Percentiles rank a stretch among this genome's conserved stretches.
phyloP scores from a whole-genome alignment of 1,284 basidiomycete species.

The Ceratobasidium sp. region DNA sequence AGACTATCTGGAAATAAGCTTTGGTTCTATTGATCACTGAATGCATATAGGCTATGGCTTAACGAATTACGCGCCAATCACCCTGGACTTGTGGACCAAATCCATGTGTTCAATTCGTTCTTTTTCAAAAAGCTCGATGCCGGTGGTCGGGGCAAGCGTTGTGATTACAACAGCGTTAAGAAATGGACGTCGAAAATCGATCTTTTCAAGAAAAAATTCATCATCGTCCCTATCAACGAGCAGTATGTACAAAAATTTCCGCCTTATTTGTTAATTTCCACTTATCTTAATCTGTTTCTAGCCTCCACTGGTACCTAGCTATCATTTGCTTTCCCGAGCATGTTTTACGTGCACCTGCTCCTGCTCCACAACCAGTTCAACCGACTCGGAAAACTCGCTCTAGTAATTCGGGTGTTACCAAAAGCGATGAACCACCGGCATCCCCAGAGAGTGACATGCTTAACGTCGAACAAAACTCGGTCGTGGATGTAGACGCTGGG shows the following conservation, averaged over 20 bases:
- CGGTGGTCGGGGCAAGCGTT: constrained; percentile 17
- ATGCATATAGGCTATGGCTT: constrained; percentile 72
- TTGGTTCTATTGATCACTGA: constrained; percentile 35
- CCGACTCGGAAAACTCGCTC: constrained; percentile 49
- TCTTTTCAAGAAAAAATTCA: constrained; percentile 90
- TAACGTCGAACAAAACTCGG: background rate
- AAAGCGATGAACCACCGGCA: constrained; percentile 19
- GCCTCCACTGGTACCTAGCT: constrained; percentile 97
- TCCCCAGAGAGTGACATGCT: constrained; percentile 22
- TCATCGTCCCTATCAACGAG: constrained; percentile 98
- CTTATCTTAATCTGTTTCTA: constrained; percentile 56
- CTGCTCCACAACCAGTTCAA: constrained; percentile 55
- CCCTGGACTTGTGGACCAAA: constrained; percentile 75
- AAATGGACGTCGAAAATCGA: constrained; percentile 95
- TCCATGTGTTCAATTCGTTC: constrained; percentile 96
- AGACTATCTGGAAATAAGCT: constrained; percentile 52
- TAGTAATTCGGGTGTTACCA: constrained; percentile 17
- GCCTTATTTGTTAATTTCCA: background rate
- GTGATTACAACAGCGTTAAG: constrained; percentile 81
- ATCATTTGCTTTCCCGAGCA: constrained; percentile 88
- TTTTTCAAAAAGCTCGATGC: constrained; percentile 90
- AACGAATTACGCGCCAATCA: constrained; percentile 67
- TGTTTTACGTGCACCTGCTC: constrained; percentile 54
- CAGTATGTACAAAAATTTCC: constrained; percentile 67
- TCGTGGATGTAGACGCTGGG: constrained; percentile 28